These are phyloP conservation scores for Closterium sp. DNA, from an alignment of 139 green algal genomes.

Conservation along the genomic window DNA sequence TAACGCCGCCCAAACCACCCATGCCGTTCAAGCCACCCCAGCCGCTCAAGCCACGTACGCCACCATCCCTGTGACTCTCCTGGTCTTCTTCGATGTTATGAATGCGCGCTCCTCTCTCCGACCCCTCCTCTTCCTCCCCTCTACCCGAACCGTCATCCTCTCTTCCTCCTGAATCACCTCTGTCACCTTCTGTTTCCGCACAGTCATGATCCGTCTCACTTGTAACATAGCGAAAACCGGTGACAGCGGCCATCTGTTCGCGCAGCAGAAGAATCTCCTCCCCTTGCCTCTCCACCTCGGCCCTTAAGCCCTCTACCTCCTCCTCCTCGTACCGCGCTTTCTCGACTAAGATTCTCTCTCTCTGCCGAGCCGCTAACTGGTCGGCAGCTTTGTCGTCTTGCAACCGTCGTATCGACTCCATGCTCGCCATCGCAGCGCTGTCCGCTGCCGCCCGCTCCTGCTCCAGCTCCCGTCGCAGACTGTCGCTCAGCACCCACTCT, in stretches of 20 bases:
- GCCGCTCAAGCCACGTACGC: too few species aligned
- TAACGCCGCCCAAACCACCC: too few species aligned
- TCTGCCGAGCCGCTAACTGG: not conserved
- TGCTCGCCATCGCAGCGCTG: not conserved
- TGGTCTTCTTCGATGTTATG: not conserved
- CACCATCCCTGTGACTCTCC: not conserved
- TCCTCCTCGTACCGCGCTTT: conserved; percentile 3
- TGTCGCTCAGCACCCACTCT: not conserved
- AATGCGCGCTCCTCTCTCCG: not conserved
- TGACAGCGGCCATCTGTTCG: not conserved
- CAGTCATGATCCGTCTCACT: not conserved
- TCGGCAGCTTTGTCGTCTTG: not conserved
- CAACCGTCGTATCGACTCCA: not conserved
- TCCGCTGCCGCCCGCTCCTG: not conserved
- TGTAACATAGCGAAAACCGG: not conserved
- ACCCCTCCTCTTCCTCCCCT: not conserved
- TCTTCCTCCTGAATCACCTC: not conserved
- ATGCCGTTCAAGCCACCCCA: too few species aligned
- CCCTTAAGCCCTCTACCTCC: not conserved
- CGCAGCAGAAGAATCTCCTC: not conserved
- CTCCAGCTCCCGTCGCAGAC: not conserved
- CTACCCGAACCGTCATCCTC: not conserved
- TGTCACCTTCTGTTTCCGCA: not conserved
- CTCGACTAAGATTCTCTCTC: not conserved
- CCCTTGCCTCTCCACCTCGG: not conserved